Conservation (phyloP, 768 basidiomycete species). For the Lactifluus subvellereus region DNA sequence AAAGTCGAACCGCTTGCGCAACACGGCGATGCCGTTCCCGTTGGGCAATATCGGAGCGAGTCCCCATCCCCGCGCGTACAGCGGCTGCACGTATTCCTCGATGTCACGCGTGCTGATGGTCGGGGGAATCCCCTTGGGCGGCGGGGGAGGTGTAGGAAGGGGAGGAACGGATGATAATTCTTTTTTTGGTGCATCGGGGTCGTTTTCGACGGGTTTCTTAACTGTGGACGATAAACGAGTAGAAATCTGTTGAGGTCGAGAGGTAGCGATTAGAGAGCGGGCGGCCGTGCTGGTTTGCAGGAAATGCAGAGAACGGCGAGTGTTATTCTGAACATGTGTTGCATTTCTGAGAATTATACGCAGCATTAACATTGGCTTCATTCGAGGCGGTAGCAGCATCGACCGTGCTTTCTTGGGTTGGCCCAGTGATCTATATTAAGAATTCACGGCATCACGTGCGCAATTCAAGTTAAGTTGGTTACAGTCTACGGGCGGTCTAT, state of each 20-base stretch:
- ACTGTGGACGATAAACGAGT: neutral
- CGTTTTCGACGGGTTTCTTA: neutral
- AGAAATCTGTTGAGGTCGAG: neutral
- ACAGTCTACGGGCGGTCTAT: neutral
- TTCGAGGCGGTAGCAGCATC: neutral
- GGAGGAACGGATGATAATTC: neutral
- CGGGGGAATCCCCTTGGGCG: neutral
- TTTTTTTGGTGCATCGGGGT: neutral
- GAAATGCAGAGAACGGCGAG: neutral
- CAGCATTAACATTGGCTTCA: neutral
- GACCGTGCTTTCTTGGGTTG: too few species aligned
- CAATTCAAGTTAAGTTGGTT: neutral
- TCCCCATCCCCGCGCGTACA: slow-evolving; percentile 20
- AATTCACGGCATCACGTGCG: neutral
- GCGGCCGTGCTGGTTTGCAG: neutral
- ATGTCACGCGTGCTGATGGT: slow-evolving; percentile 11
- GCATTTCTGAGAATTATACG: slow-evolving; percentile 6
- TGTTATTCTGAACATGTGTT: neutral
- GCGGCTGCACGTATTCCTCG: slow-evolving; percentile 7
- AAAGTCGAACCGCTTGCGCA: slow-evolving; percentile 17
- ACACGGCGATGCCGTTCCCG: slow-evolving; percentile 14
- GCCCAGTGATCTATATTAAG: too few species aligned
- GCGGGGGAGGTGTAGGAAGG: slow-evolving; percentile 2
- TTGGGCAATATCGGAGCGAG: slow-evolving; percentile 11
- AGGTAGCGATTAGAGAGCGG: neutral